Percentiles rank a stretch among this genome's conserved stretches.
phyloP scores from a whole-genome alignment of 2,329 filamentous ascomycete genomes.

The Aureobasidium sp. region DNA sequence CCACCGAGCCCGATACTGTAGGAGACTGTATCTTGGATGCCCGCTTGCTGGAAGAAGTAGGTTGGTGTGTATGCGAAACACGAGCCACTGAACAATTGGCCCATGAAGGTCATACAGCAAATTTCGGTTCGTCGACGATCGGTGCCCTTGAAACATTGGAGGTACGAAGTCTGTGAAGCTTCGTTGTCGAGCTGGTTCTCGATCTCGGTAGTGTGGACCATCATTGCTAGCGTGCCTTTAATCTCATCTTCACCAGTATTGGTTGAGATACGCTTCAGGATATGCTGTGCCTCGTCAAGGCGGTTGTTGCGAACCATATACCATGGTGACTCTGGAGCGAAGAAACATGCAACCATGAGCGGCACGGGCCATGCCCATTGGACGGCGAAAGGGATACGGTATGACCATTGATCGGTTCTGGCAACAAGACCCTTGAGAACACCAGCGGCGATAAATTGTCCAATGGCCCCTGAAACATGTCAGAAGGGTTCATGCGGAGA shows the following conservation, averaged over 20 bases:
- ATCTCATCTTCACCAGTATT: slow-evolving; percentile 16
- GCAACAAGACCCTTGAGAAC: slow-evolving; percentile 28
- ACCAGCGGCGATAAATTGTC: slow-evolving; percentile 46
- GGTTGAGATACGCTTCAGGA: slow-evolving; percentile 26
- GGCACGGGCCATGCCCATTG: slow-evolving; percentile 36
- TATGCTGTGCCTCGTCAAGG: slow-evolving; percentile 26
- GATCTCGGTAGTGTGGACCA: slow-evolving; percentile 31
- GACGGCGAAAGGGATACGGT: slow-evolving; percentile 35
- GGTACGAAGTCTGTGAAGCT: slow-evolving; percentile 26
- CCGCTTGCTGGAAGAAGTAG: slow-evolving; percentile 35
- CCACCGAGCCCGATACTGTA: slow-evolving; percentile 33
- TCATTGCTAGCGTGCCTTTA: slow-evolving; percentile 22
- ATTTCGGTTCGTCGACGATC: slow-evolving; percentile 37
- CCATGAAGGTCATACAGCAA: slow-evolving; percentile 35
- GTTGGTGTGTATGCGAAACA: slow-evolving; percentile 31
- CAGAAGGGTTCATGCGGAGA: neutral
- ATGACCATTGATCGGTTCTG: slow-evolving; percentile 34
- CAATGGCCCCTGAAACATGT: slow-evolving; percentile 37
- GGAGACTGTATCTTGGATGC: slow-evolving; percentile 29
- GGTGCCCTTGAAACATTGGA: slow-evolving; percentile 34
- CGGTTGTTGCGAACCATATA: slow-evolving; percentile 29
- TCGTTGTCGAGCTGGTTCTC: slow-evolving; percentile 19
- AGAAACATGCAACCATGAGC: slow-evolving; percentile 27
- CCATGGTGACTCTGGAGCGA: slow-evolving; percentile 27
- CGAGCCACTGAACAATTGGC: slow-evolving; percentile 34